phyloP scores from a whole-genome alignment of 2,329 filamentous ascomycete species.

The Alternaria tenuissima region DNA sequence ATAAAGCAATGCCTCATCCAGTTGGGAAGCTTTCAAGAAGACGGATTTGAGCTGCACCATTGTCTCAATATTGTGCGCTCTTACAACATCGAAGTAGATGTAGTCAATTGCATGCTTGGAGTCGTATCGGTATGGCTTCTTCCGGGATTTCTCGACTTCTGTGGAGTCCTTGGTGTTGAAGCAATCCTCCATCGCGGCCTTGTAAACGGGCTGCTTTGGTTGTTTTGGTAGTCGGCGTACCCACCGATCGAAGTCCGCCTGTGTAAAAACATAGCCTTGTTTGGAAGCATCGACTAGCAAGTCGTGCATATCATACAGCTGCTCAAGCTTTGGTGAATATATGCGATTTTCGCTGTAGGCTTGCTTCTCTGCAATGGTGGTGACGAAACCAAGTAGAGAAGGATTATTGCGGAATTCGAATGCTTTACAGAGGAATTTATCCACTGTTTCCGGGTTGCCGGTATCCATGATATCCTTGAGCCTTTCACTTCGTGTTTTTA shows the following conservation, averaged over 20 bases:
- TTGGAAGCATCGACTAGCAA: constrained; percentile 57
- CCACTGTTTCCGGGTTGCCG: constrained; percentile 38
- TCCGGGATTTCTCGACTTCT: constrained; percentile 25
- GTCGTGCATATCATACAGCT: constrained; percentile 54
- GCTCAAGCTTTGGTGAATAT: constrained; percentile 26
- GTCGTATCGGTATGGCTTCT: constrained; percentile 32
- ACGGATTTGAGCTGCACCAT: constrained; percentile 33
- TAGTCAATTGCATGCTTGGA: constrained; percentile 67
- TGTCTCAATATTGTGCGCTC: constrained; percentile 48
- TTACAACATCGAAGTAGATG: constrained; percentile 65
- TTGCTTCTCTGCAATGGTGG: constrained; percentile 68
- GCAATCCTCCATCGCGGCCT: constrained; percentile 40
- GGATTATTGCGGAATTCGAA: constrained; percentile 67
- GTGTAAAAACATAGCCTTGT: constrained; percentile 59
- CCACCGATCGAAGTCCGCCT: constrained; percentile 57
- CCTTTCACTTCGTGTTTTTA: constrained; percentile 59
- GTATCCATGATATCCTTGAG: constrained; percentile 57
- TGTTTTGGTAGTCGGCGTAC: constrained; percentile 62
- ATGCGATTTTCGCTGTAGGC: constrained; percentile 61
- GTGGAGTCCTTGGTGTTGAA: constrained; percentile 22
- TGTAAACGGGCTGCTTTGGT: constrained; percentile 57
- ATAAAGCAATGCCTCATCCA: constrained; percentile 30
- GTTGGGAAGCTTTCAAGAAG: constrained; percentile 33
- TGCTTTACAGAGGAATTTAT: constrained; percentile 61
- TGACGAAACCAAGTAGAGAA: constrained; percentile 69